Percentiles rank a stretch among this genome's conserved stretches.
Evolutionary conservation across 306 rosid species (phyloP).

Genomic region (Trifolium repens): DNA sequence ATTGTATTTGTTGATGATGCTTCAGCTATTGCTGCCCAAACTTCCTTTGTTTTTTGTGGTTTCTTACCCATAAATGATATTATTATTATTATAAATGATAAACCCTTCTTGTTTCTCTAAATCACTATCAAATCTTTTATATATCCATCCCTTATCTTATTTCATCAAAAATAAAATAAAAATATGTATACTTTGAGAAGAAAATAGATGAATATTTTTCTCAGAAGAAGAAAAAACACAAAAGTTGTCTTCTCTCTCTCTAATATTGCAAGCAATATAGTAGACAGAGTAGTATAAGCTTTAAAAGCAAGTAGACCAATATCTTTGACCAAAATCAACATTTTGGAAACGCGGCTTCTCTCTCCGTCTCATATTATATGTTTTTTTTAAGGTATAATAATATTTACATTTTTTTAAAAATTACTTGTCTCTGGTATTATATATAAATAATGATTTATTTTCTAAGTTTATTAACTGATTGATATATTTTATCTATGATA

Average conservation of each 20-base stretch:
- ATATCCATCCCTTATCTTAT: neutral
- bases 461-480: too few species aligned
- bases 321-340: slow-evolving; percentile 59
- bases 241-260: neutral
- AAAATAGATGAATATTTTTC: slow-evolving; percentile 32
- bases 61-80: slow-evolving; percentile 66
- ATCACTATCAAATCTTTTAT: slow-evolving; percentile 20
- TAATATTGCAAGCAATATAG: neutral
- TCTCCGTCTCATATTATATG: too few species aligned
- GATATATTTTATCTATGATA: too few species aligned
- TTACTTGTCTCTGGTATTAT: too few species aligned
- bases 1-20: slow-evolving; percentile 66
- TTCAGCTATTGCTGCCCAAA: slow-evolving; percentile 81
- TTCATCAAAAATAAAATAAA: too few species aligned
- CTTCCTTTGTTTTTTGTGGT: slow-evolving; percentile 70
- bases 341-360: slow-evolving; percentile 35
- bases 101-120: slow-evolving; percentile 6
- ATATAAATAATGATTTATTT: too few species aligned
- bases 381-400: too few species aligned
- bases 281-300: neutral
- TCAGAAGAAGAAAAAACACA: neutral
- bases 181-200: too few species aligned
- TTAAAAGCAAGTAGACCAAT: slow-evolving; percentile 47
- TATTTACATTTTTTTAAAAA: too few species aligned
- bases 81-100: neutral